phyloP scores from a whole-genome alignment of 1,284 basidiomycete genomes.

The Phellopilus nigrolimitatus region DNA sequence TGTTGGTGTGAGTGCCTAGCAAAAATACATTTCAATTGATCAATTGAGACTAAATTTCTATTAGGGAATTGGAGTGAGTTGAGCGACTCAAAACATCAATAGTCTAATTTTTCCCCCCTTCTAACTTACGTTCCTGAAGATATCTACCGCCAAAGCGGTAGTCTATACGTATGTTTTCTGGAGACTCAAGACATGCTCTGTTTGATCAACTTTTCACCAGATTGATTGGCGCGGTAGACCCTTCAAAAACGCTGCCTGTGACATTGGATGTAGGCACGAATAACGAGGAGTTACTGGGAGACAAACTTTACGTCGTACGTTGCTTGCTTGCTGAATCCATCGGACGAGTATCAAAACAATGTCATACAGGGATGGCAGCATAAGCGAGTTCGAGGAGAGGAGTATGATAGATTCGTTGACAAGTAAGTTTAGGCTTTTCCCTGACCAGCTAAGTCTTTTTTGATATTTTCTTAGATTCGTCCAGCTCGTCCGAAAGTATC shows the following conservation, averaged over 20 bases:
- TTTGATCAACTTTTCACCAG: conserved; percentile 30
- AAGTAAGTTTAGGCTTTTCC: too few relatives aligned
- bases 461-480: conserved; percentile 33
- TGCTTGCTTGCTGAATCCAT: background rate
- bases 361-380: conserved; percentile 62
- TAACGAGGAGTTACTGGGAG: conserved; percentile 58
- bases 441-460: too few relatives aligned
- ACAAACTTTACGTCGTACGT: conserved; percentile 63
- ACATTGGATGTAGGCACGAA: conserved; percentile 78
- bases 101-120: background rate
- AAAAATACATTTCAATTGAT: background rate
- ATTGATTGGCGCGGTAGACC: conserved; percentile 78
- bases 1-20: conserved; percentile 45
- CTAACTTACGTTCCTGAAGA: conserved; percentile 38
- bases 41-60: background rate
- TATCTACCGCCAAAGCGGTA: conserved; percentile 82
- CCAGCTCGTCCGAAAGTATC: conserved; percentile 40
- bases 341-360: background rate
- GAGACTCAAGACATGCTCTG: background rate
- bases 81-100: background rate
- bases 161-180: conserved; percentile 63
- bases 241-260: conserved; percentile 58
- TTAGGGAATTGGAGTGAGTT: conserved; percentile 44
- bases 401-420: conserved; percentile 67
- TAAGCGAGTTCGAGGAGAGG: conserved; percentile 56